Base-by-base conservation (phyloP, 371 early-diverging fungal genomes). In the Rhizopus microsporus region DNA sequence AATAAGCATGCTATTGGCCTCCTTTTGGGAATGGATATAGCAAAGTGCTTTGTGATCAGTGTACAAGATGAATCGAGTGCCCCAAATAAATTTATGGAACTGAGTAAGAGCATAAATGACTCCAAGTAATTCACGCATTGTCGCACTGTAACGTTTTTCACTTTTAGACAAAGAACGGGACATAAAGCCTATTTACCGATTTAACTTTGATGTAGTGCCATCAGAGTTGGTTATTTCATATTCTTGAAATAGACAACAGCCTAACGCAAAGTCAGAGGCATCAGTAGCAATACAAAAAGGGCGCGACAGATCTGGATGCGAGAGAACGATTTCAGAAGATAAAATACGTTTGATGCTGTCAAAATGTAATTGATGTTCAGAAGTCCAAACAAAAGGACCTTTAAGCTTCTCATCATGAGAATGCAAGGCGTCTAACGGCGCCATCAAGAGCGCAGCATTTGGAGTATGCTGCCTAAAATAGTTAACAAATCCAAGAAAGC, bases 211-310 rank as follows among this genome's bases (percentile, higher is more conserved):
- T 4, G 45, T 59, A 1, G 43, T 32, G 3, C 52, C 45, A 30
- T 58, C 29, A 6, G 44, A 16, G n/a, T 33, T 49, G 6, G 51
- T 57, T n/a, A 10, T 23, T 29, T 15, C 37, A 45, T 23, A 54
- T 16, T 60, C 56, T 50, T 72, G 68, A 42, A 44, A 68, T n/a
- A 82, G n/a, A 39, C 62, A 67, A 31, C 67, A 69, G 13, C 72
- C 75, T 32, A 74, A 72, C 7, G 71, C 76, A 7, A 46, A 44
- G 33, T 74, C 62, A 0, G 75, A 78, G 0, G 79, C 74, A 56
- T 83, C 77, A 0, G 75, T 74, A 5, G 69, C 73, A 0, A 79
- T 50, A 23, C 57, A 59, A 38, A 78, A 74, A 3, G 63, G 65
- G 0, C 56, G 31, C 0, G 7, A 31, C 5, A 68, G 56, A n/a